Percentiles rank a stretch among this genome's conserved stretches.
Evolutionary conservation across 176 grass and related monocot species (phyloP).

Genomic region (Oryza glumipatula): DNA sequence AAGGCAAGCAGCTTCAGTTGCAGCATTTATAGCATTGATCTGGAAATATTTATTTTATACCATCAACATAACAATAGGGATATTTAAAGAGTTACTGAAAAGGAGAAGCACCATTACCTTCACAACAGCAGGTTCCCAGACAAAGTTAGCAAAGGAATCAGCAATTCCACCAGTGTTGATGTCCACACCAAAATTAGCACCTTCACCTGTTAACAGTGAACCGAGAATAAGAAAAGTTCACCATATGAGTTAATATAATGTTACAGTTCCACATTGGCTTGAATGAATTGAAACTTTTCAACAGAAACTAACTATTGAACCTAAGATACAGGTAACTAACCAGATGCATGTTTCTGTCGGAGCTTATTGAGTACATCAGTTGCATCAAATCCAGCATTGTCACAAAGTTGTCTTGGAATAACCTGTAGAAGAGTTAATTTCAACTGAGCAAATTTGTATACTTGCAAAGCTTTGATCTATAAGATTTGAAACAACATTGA

Average conservation of each 20-base stretch:
- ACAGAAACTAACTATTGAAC: background rate
- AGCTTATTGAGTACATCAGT: conserved; percentile 95
- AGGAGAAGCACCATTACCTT: conserved; percentile 64
- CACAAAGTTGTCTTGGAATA: conserved; percentile 94
- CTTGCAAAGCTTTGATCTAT: background rate
- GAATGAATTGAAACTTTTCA: background rate
- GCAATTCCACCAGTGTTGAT: conserved; percentile 92
- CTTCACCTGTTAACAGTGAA: conserved; percentile 61
- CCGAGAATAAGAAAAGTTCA: background rate
- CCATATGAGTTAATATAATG: background rate
- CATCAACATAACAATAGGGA: background rate
- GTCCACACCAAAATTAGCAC: conserved; percentile 95
- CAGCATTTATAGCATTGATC: conserved; percentile 98
- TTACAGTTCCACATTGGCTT: background rate
- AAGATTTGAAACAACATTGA: background rate
- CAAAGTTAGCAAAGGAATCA: conserved; percentile 95
- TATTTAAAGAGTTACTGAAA: background rate
- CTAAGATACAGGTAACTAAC: conserved; percentile 37
- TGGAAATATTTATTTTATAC: conserved; percentile 44
- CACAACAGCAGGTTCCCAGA: conserved; percentile 99
- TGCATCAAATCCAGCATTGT: conserved; percentile 97
- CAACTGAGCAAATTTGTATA: conserved; percentile 18
- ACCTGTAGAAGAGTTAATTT: conserved; percentile 51
- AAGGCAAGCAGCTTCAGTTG: conserved; percentile 85
- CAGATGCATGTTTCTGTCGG: conserved; percentile 92